Evolutionary conservation across 805 yeast species (phyloP), one percentile per base, ranked within the genome.

Genomic region (Pichia nakasei): DNA sequence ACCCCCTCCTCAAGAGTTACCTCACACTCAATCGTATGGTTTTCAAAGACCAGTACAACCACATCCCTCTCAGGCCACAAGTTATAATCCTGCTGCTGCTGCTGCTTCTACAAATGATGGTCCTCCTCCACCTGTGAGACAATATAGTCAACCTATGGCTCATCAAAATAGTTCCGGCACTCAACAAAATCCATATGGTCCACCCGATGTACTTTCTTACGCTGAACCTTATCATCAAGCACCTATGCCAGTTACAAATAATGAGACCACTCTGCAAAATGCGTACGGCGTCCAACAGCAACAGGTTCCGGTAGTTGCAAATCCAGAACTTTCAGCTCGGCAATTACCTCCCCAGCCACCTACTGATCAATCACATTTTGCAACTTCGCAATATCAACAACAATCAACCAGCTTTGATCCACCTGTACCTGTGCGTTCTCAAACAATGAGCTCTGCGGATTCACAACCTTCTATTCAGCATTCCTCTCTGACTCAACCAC

Each of bases 211-310:
- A 6, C 32, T 29, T 2, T 29, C 32, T 9, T 13, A 31, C 43
- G 40, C 36, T 46, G 39, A 32, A 38, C 40, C 35, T 48, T 44
- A 35, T 59, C 36, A 39, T 48, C 34, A 24, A 55, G 22, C 36
- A 45, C 22, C 31, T 32, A 22, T n/a, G 42, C 43, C 40, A 48
- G 34, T 32, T 41, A 3, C 27, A 24, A 24, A 24, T 24, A n/a
- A n/a, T n/a, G n/a, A n/a, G n/a, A n/a, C n/a, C n/a, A 11, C 27
- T 24, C 13, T 1, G 12, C 13, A 3, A 29, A 15, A 15, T 3
- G 12, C 18, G 4, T 29, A 29, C 17, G 32, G 32, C n/a, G n/a
- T n/a, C n/a, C 26, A 17, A 32, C 32, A 29, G 15, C 31, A 11
- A 27, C 17, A 13, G 7, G 32, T 7, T 4, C 21, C 35, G 7